These are phyloP conservation scores for Cucurbita pepo DNA, from an alignment of 306 rosid genomes.

Conservation along the genomic window DNA sequence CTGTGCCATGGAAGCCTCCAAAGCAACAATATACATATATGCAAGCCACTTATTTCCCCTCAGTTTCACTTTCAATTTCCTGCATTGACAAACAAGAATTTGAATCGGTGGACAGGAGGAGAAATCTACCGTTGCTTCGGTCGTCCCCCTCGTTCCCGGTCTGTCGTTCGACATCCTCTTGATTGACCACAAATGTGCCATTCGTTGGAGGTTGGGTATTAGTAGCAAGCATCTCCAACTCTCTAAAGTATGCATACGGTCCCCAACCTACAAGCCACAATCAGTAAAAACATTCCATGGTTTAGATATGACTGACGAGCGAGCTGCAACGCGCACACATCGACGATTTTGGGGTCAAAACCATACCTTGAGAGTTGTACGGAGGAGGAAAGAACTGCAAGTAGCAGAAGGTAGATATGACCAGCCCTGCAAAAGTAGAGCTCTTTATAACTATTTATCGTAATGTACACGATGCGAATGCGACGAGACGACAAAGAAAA, in stretches of 20 bases:
- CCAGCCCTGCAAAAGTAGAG: conserved; percentile 43
- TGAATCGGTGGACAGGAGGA: not conserved
- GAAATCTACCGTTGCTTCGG: not conserved
- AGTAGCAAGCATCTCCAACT: conserved; percentile 31
- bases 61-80: not conserved
- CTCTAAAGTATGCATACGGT: conserved; percentile 63
- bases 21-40: not conserved
- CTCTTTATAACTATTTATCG: conserved; percentile 1
- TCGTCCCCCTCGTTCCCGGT: conserved; percentile 18
- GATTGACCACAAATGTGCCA: conserved; percentile 11
- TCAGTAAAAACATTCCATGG: not conserved
- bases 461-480: not conserved
- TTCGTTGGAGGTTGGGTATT: conserved; percentile 10
- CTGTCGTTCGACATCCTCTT: conserved; percentile 13
- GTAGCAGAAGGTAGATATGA: conserved; percentile 61
- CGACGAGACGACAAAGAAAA: not conserved
- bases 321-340: not conserved
- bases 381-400: conserved; percentile 88
- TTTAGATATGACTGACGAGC: not conserved
- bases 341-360: not conserved
- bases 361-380: conserved; percentile 56
- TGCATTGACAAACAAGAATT: not conserved
- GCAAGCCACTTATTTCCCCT: not conserved
- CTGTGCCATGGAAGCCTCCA: not conserved
- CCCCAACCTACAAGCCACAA: conserved; percentile 62